Conservation (phyloP, 345 rosid genomes). For the Arabis hirsuta region DNA sequence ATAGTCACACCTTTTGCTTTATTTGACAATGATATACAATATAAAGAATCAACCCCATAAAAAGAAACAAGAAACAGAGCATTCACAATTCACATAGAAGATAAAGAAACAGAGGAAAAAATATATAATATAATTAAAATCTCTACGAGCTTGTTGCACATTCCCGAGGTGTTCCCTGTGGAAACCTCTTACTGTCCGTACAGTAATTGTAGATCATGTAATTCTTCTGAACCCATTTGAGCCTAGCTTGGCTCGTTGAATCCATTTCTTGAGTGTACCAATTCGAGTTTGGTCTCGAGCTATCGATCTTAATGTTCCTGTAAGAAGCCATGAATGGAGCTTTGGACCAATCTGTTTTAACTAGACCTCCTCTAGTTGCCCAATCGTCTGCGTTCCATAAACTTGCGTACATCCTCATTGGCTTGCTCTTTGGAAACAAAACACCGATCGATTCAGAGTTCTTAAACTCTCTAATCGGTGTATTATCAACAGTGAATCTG, state of each 20-base stretch:
- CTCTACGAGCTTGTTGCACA: slow-evolving; percentile 34
- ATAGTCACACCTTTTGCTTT: slow-evolving; percentile 23
- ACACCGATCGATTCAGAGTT: slow-evolving; percentile 57
- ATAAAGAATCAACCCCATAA: slow-evolving; percentile 16
- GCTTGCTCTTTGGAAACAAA: slow-evolving; percentile 58
- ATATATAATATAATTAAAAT: not conserved
- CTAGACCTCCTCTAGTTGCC: slow-evolving; percentile 68
- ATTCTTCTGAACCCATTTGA: slow-evolving; percentile 61
- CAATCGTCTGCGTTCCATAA: slow-evolving; percentile 69
- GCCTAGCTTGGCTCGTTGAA: slow-evolving; percentile 43
- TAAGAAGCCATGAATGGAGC: slow-evolving; percentile 55
- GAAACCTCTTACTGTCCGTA: slow-evolving; percentile 48
- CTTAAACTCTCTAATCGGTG: slow-evolving; percentile 64
- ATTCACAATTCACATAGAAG: slow-evolving; percentile 33
- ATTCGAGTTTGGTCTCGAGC: slow-evolving; percentile 35
- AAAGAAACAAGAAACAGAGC: slow-evolving; percentile 22
- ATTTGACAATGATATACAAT: slow-evolving; percentile 34
- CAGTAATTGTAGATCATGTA: slow-evolving; percentile 54
- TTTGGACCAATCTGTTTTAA: slow-evolving; percentile 61
- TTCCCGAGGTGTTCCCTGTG: slow-evolving; percentile 45
- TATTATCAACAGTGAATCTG: slow-evolving; percentile 60
- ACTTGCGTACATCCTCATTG: slow-evolving; percentile 65
- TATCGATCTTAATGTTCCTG: slow-evolving; percentile 44
- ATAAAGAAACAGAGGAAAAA: slow-evolving; percentile 17
- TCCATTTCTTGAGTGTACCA: slow-evolving; percentile 58